A percentile compares a stretch with the other conserved stretches of the same genome.
These are phyloP conservation scores for Colletotrichum horii DNA, from an alignment of 2,329 filamentous ascomycete species.

Conservation along the genomic window DNA sequence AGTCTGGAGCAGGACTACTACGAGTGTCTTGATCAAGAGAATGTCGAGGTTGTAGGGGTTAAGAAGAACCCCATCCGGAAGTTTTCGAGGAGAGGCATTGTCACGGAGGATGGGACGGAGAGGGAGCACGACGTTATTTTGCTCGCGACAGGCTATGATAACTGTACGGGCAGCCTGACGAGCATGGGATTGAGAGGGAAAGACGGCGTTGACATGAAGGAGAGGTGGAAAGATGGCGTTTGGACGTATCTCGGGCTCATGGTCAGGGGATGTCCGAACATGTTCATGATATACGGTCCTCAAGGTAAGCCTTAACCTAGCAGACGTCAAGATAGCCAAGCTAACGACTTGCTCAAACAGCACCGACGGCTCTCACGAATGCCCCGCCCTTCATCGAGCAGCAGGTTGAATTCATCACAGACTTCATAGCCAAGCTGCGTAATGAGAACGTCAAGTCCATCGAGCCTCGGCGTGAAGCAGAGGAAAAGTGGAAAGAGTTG, in stretches of 20 bases:
- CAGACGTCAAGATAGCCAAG: background rate
- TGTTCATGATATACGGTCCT: slow-evolving; percentile 29
- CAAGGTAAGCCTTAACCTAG: slow-evolving; percentile 14
- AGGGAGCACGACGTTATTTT: slow-evolving; percentile 41
- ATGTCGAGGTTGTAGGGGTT: slow-evolving; percentile 50
- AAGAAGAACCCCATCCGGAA: slow-evolving; percentile 45
- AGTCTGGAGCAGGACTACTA: slow-evolving; percentile 54
- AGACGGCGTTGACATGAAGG: slow-evolving; percentile 30
- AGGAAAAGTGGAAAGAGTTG: slow-evolving; percentile 18
- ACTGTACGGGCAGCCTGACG: slow-evolving; percentile 34
- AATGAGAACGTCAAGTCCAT: slow-evolving; percentile 11
- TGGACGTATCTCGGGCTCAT: slow-evolving; percentile 30
- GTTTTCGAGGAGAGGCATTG: slow-evolving; percentile 44
- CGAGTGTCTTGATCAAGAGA: slow-evolving; percentile 49
- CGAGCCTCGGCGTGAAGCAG: slow-evolving; percentile 16
- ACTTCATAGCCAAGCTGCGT: slow-evolving; percentile 13
- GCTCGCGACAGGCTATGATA: slow-evolving; percentile 39
- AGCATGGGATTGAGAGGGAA: slow-evolving; percentile 34
- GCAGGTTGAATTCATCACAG: slow-evolving; percentile 23
- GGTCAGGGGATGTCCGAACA: slow-evolving; percentile 24
- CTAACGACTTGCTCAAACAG: background rate
- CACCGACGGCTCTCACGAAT: slow-evolving; percentile 25
- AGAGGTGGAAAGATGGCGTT: slow-evolving; percentile 36
- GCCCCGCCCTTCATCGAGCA: slow-evolving; percentile 18
- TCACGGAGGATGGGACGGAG: slow-evolving; percentile 38